phyloP scores from a whole-genome alignment of 768 basidiomycete genomes.

The Suillus discolor region DNA sequence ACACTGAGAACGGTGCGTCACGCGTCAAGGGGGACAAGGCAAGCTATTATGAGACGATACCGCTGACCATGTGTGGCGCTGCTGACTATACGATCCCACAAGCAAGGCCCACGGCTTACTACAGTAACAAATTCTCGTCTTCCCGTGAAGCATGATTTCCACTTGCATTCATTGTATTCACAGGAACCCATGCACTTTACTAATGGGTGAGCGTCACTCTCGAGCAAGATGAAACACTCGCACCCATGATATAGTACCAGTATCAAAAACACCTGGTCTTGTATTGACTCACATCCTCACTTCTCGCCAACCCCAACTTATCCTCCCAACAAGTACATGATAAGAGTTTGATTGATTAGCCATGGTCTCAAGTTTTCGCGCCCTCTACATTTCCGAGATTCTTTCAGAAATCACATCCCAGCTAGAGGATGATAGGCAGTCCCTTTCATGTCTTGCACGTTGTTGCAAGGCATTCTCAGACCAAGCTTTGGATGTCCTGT shows the following conservation, averaged over 20 bases:
- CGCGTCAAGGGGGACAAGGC: background rate
- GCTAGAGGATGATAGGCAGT: slow-evolving; percentile 15
- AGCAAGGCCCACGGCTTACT: background rate
- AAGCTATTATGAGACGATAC: background rate
- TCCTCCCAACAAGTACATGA: background rate
- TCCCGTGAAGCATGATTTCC: background rate
- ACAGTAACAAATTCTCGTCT: background rate
- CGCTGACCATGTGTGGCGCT: background rate
- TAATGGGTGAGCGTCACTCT: background rate
- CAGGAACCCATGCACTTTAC: background rate
- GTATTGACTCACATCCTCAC: background rate
- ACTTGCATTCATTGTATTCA: background rate
- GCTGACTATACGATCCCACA: background rate
- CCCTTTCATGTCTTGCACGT: slow-evolving; percentile 12
- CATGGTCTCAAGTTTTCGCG: background rate
- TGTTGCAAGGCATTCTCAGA: slow-evolving; percentile 16
- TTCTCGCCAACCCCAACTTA: background rate
- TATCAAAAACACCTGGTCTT: background rate
- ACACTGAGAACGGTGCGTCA: background rate
- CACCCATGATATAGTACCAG: slow-evolving; percentile 4
- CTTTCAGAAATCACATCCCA: slow-evolving; percentile 16
- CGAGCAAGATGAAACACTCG: background rate
- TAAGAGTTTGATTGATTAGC: background rate
- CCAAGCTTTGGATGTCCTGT: slow-evolving; percentile 19
- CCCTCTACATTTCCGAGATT: slow-evolving; percentile 21